phyloP scores from a whole-genome alignment of 108 stramenopile genomes.

The Ochromonas danica region DNA sequence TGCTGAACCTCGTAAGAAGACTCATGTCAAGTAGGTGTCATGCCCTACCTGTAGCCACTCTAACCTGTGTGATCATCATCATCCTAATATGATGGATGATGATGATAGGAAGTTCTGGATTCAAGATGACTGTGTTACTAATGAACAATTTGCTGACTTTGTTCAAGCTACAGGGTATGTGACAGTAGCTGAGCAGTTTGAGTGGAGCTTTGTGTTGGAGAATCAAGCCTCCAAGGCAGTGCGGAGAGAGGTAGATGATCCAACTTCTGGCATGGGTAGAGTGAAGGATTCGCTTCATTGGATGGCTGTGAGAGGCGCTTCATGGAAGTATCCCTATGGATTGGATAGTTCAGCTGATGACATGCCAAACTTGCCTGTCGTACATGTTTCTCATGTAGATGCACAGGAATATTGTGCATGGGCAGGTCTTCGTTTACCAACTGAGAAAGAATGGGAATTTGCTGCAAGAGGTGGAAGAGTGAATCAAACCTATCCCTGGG shows the following conservation, averaged over 20 bases:
- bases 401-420: constrained; percentile 34
- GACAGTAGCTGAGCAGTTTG: constrained; percentile 89
- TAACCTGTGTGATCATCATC: background rate
- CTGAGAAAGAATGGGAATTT: constrained; percentile 86
- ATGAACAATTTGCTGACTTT: constrained; percentile 49
- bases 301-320: constrained; percentile 21
- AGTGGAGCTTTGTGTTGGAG: constrained; percentile 85
- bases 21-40: constrained; percentile 40
- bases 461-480: constrained; percentile 75
- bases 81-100: background rate
- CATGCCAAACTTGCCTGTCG: background rate
- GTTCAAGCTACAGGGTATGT: constrained; percentile 63
- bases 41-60: background rate
- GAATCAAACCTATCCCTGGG: constrained; percentile 41
- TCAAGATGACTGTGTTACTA: constrained; percentile 46
- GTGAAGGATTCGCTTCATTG: constrained; percentile 29
- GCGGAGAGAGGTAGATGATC: background rate
- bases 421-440: constrained; percentile 62
- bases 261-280: background rate
- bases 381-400: constrained; percentile 30
- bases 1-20: constrained; percentile 36
- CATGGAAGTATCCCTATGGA: constrained; percentile 11
- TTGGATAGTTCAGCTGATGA: constrained; percentile 7
- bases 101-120: constrained; percentile 40
- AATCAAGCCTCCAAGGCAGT: constrained; percentile 41